Evolutionary conservation across 768 basidiomycete species (phyloP), one percentile per base, ranked within the genome.

Genomic region (Lepiota brunneoincarnata): DNA sequence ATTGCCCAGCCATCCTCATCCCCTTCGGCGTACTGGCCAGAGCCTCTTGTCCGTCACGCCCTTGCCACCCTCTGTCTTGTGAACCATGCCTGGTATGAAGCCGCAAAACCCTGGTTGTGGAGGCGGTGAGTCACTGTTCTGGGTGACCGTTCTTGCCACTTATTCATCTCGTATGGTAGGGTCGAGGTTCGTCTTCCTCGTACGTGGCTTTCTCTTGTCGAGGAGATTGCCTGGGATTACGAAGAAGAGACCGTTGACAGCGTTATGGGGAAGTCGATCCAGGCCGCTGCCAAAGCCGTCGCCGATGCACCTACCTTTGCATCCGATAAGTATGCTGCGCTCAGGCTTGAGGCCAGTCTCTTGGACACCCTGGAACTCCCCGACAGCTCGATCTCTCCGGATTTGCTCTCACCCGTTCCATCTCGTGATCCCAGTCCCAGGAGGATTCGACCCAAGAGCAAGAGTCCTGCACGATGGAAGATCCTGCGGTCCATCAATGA

Each of bases 81-180:
- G 39, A 89, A 84, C 63, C 87, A 75, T 62, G 77, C 82, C 2
- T 93, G 89, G 87, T 83, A 84, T 63, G 80, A 82, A 24, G 91
- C 89, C 1, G 89, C 91, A n/a, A 87, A 86, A 60, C 91, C 91
- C 0, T 93, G 87, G 89, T 73, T 94, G 4, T 94, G 91, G 91
- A 81, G 80, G 54, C 84, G 84, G 75, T 77, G 54, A 55, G 75
- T 64, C 15, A 34, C 7, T 47, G n/a, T 34, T 11, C 26, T 34
- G 14, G 34, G 44, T 57, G 26, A 41, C 46, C 56, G 47, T 42
- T 45, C 35, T 26, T n/a, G 23, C 6, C 37, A 21, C 31, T 56
- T 12, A 37, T 43, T 54, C 40, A 18, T 31, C 38, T 7, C 5
- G 17, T 26, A 18, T 20, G 28, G 10, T 49, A 77, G 75, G 56